Evolutionary conservation across 768 basidiomycete species (phyloP).

Genomic region (Termitomyces titanicus): DNA sequence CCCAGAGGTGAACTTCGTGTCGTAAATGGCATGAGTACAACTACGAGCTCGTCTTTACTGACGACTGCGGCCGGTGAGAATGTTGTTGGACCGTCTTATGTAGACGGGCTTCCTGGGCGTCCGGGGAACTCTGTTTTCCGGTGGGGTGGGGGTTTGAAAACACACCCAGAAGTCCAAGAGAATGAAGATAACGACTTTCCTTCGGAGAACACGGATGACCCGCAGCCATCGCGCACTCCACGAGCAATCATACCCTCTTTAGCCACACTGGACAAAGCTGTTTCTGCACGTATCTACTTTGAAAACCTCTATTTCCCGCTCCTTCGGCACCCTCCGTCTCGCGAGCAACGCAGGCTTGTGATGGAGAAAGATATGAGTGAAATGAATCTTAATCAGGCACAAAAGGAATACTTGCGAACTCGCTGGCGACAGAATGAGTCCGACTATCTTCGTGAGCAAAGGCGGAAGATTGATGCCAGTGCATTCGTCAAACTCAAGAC

Average conservation of each 20-base stretch:
- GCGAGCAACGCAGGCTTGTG: slow-evolving; percentile 79
- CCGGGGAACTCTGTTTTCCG: slow-evolving; percentile 59
- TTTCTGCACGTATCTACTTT: slow-evolving; percentile 90
- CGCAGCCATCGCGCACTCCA: slow-evolving; percentile 35
- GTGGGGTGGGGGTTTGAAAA: slow-evolving; percentile 56
- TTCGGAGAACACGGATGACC: slow-evolving; percentile 27
- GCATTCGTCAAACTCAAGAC: slow-evolving; percentile 90
- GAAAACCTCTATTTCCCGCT: slow-evolving; percentile 87
- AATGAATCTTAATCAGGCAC: slow-evolving; percentile 65
- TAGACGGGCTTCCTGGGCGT: slow-evolving; percentile 51
- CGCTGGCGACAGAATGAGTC: slow-evolving; percentile 89
- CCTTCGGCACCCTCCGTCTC: slow-evolving; percentile 78
- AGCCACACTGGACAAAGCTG: slow-evolving; percentile 89
- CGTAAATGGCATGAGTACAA: slow-evolving; percentile 49
- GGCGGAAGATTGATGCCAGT: slow-evolving; percentile 78
- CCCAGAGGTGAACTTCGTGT: slow-evolving; percentile 62
- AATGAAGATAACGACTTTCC: slow-evolving; percentile 45
- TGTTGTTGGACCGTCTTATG: slow-evolving; percentile 39
- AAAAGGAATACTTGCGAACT: slow-evolving; percentile 68
- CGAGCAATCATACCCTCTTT: slow-evolving; percentile 81
- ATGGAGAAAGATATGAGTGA: slow-evolving; percentile 86
- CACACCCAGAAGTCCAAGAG: slow-evolving; percentile 66
- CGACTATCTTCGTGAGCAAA: slow-evolving; percentile 79
- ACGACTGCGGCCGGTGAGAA: slow-evolving; percentile 78
- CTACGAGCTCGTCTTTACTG: slow-evolving; percentile 31